Evolutionary conservation across 805 yeast species (phyloP).

Genomic region (Wickerhamiella alocasiicola): DNA sequence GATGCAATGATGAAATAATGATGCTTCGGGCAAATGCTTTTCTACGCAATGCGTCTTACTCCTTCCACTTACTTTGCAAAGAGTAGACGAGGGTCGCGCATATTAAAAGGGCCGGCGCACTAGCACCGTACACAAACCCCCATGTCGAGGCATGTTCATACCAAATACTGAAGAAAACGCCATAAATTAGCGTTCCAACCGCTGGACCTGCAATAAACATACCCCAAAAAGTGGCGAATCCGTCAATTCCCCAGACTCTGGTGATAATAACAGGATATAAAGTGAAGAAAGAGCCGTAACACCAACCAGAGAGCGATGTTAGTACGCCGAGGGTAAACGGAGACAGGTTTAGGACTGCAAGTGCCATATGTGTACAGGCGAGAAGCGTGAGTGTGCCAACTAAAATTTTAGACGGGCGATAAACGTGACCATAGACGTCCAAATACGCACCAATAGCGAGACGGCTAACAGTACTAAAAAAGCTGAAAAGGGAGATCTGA

Average conservation of each 20-base stretch:
- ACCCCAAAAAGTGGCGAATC: slow-evolving; percentile 91
- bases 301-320: slow-evolving; percentile 48
- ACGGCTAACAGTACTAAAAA: slow-evolving; percentile 59
- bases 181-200: slow-evolving; percentile 56
- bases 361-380: slow-evolving; percentile 28
- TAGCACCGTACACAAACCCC: slow-evolving; percentile 13
- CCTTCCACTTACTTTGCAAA: slow-evolving; percentile 9
- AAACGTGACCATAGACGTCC: slow-evolving; percentile 38
- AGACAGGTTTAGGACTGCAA: slow-evolving; percentile 19
- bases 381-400: slow-evolving; percentile 28
- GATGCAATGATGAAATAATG: no score
- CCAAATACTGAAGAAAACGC: slow-evolving; percentile 53
- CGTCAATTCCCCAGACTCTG: slow-evolving; percentile 73
- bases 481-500: slow-evolving; percentile 47
- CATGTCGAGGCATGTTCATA: slow-evolving; percentile 33
- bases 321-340: slow-evolving; percentile 19
- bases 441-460: slow-evolving; percentile 54
- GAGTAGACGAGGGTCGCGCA: slow-evolving; percentile 12
- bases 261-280: slow-evolving; percentile 76
- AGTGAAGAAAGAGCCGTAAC: slow-evolving; percentile 79
- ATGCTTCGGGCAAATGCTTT: no score
- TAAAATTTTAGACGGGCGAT: slow-evolving; percentile 24
- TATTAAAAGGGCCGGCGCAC: slow-evolving; percentile 13
- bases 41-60: no score
- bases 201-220: slow-evolving; percentile 83